Evolutionary conservation across 441 rosid species (phyloP).

Genomic region (Erodium moschatum): DNA sequence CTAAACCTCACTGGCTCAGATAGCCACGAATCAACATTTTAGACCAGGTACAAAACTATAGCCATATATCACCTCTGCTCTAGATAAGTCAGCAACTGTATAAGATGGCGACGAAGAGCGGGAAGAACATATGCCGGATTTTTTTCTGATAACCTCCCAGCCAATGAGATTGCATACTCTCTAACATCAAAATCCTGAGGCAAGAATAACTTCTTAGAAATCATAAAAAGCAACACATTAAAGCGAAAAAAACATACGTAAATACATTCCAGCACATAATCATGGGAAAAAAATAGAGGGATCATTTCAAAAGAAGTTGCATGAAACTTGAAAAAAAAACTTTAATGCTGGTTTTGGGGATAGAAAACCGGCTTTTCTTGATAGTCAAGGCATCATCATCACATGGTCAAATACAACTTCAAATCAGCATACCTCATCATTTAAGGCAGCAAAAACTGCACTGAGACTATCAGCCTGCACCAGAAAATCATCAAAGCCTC

Average conservation of each 20-base stretch:
- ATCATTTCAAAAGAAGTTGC: background rate
- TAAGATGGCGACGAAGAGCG: slow-evolving; percentile 98
- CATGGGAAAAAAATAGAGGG: background rate
- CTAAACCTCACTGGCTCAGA: slow-evolving; percentile 16
- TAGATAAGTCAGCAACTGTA: slow-evolving; percentile 91
- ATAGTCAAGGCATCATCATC: background rate
- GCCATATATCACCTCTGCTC: slow-evolving; percentile 69
- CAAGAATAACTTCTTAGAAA: slow-evolving; percentile 22
- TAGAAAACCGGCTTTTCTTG: background rate
- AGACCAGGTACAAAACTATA: background rate
- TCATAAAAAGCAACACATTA: slow-evolving; percentile 11
- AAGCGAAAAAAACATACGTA: slow-evolving; percentile 1
- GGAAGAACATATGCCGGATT: slow-evolving; percentile 99
- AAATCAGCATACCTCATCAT: slow-evolving; percentile 73
- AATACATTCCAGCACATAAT: slow-evolving; percentile 10
- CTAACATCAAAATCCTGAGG: slow-evolving; percentile 91
- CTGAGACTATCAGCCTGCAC: slow-evolving; percentile 97
- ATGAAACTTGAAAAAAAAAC: slow-evolving; percentile 11
- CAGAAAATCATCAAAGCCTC: slow-evolving; percentile 87
- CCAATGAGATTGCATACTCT: slow-evolving; percentile 92
- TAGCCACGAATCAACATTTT: no score
- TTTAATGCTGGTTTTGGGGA: slow-evolving; percentile 3
- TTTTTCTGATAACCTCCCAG: slow-evolving; percentile 97
- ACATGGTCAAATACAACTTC: background rate
- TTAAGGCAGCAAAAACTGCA: slow-evolving; percentile 96